Base-by-base conservation (phyloP, 148 eudicot genomes). In the Rhododendron williamsianum region DNA sequence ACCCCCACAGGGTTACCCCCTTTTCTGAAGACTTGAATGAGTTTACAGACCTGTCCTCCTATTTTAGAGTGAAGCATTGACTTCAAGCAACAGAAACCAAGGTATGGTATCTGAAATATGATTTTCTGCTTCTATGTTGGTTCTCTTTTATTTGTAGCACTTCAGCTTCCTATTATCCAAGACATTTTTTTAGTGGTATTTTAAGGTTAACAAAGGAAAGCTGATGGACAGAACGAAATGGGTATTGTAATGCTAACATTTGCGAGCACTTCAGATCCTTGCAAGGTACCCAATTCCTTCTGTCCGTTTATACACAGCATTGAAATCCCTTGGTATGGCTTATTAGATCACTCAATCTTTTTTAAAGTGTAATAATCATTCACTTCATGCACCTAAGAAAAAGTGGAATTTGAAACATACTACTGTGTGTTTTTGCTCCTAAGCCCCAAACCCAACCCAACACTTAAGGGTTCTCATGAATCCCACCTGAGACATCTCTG, bases 161-260 rank as follows among this genome's bases (percentile, higher is more conserved):
- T 54, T 80, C 54, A 18, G 82, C 56, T 54, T 25, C 43, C 45
- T 33, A 27, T 54, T 23, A 16, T 80, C 43, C 67, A 52, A 80
- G 36, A 80, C n/a, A 54, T 2, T 0, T 51, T 80, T 6, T 30
- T 25, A 25, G 72, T n/a, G 3, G 72, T 65, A 25, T 69, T 25
- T 9, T 9, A 27, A 10, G 74, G 25, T 16, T 80, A 1, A 54
- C 6, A 43, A 21, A 30, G 82, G 45, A 35, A 49, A 51, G 41
- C 63, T 27, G 33, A 79, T n/a, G 45, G 69, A 80, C 43, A 79
- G 81, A 18, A 80, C 46, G 82, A 80, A 80, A 80, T 80, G 43
- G 38, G 18, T 27, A 5, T 27, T 27, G 16, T 69, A 4, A 27
- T 27, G 74, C 74, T 27, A 11, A 69, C 74, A 69, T 69, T 69